Conservation (phyloP, 345 rosid genomes). For the Clarkia xantiana region DNA sequence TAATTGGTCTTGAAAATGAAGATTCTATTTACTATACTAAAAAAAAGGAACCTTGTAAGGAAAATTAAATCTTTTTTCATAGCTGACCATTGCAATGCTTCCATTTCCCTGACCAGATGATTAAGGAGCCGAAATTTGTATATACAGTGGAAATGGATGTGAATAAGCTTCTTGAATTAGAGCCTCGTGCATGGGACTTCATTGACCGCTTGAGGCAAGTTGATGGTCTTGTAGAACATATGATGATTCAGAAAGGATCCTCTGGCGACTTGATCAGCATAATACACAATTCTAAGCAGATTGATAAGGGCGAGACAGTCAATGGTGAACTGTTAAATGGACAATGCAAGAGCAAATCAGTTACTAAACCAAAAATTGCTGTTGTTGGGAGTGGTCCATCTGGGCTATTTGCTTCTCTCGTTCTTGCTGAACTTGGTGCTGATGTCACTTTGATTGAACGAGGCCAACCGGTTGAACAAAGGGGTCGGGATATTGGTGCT, state of each 20-base stretch:
- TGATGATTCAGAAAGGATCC: constrained; percentile 23
- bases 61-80: background rate
- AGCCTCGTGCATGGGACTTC: constrained; percentile 83
- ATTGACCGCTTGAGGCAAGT: constrained; percentile 55
- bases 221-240: constrained; percentile 57
- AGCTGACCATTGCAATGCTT: background rate
- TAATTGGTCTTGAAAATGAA: no score
- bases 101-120: constrained; percentile 25
- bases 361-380: constrained; percentile 46
- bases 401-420: constrained; percentile 86
- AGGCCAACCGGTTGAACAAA: constrained; percentile 86
- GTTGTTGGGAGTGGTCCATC: constrained; percentile 94
- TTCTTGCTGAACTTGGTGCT: constrained; percentile 90
- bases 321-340: constrained; percentile 9
- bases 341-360: constrained; percentile 12
- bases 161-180: constrained; percentile 48
- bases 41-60: background rate
- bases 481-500: constrained; percentile 94
- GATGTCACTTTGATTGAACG: constrained; percentile 87
- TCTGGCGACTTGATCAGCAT: constrained; percentile 46
- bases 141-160: constrained; percentile 83
- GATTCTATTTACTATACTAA: no score
- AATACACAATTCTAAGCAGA: constrained; percentile 28
- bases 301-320: constrained; percentile 7
- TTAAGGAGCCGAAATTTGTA: constrained; percentile 82